Evolutionary conservation across 139 green algal species (phyloP).

Genomic region (Eudorina sp.): DNA sequence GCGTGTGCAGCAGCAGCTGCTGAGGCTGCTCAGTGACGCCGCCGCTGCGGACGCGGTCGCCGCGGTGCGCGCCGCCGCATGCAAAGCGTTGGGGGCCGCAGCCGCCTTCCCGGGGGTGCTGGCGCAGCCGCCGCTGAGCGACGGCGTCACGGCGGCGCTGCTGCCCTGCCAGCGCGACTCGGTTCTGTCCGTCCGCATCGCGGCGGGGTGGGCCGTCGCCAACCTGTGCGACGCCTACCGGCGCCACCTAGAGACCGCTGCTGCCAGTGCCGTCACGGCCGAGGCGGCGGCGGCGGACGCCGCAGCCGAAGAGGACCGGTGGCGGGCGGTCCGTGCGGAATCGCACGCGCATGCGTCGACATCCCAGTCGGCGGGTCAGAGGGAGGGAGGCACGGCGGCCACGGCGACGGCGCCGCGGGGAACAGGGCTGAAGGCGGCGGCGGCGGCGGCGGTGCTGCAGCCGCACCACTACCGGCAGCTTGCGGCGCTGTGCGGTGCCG

Average conservation of each 20-base stretch:
- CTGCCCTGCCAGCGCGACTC: background rate
- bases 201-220: slow-evolving; percentile 66
- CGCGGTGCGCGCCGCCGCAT: slow-evolving; percentile 63
- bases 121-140: background rate
- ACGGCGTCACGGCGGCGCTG: background rate
- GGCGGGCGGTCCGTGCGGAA: background rate
- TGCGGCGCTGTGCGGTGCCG: slow-evolving; percentile 50
- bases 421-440: background rate
- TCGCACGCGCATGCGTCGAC: slow-evolving; percentile 20
- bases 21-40: slow-evolving; percentile 18
- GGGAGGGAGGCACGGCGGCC: too few relatives aligned
- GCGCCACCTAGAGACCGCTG: background rate
- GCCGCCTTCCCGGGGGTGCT: slow-evolving; percentile 26
- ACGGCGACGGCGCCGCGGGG: background rate
- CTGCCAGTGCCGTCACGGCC: too few relatives aligned
- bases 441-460: background rate
- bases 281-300: too few relatives aligned
- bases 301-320: background rate
- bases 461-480: slow-evolving; percentile 48
- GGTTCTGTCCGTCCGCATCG: slow-evolving; percentile 68
- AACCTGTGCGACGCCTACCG: slow-evolving; percentile 64
- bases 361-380: too few relatives aligned
- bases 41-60: slow-evolving; percentile 46
- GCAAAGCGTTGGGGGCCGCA: slow-evolving; percentile 57
- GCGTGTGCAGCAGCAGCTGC: slow-evolving; percentile 43